These are phyloP conservation scores for Gnaphalium uliginosum DNA, from an alignment of 129 eudicot species.

Conservation along the genomic window DNA sequence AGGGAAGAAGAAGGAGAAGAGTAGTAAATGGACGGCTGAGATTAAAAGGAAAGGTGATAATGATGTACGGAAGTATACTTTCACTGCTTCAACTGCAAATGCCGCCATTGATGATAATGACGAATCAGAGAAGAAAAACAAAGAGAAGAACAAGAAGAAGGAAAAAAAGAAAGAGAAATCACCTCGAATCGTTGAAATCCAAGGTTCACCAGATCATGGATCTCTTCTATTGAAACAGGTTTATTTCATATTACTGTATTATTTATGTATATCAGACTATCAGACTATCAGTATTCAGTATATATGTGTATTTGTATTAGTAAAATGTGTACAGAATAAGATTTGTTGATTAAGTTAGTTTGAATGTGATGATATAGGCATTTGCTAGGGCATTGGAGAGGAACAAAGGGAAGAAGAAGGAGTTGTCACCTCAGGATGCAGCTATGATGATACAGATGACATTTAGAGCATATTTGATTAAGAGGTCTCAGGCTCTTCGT, in stretches of 20 bases:
- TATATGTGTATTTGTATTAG: neutral
- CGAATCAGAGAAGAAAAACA: constrained; percentile 21
- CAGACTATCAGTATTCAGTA: too few species aligned
- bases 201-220: constrained; percentile 59
- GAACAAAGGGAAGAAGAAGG: constrained; percentile 81
- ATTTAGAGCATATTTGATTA: constrained; percentile 75
- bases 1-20: constrained; percentile 60
- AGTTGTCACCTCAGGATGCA: constrained; percentile 80
- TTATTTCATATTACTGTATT: neutral
- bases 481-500: constrained; percentile 84
- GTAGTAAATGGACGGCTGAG: constrained; percentile 75
- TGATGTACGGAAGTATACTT: constrained; percentile 54
- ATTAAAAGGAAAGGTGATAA: constrained; percentile 57
- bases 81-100: constrained; percentile 57
- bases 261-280: neutral
- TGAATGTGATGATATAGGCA: constrained; percentile 43
- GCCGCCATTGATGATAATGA: constrained; percentile 19
- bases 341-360: neutral
- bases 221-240: constrained; percentile 76
- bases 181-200: constrained; percentile 72
- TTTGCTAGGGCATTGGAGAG: constrained; percentile 51
- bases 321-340: neutral
- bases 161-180: constrained; percentile 37
- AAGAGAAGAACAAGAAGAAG: constrained; percentile 36
- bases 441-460: constrained; percentile 70